Base-by-base conservation (phyloP, 805 yeast genomes). In the Lipomyces sp. region DNA sequence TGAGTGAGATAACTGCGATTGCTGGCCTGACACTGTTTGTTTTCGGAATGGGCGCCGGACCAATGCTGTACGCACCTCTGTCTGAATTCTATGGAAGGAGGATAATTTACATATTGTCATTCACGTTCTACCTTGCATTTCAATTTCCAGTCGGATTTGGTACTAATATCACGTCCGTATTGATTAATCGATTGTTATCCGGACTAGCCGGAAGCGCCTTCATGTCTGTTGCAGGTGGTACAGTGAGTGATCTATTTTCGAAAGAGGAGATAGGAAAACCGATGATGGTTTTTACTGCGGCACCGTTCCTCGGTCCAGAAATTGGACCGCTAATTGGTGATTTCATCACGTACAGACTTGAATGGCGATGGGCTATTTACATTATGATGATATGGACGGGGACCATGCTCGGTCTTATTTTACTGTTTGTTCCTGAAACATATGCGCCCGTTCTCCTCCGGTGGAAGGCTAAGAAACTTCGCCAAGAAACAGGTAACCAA, bases 191-290 rank as follows among this genome's bases (percentile, higher is more conserved):
- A 72, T 89, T 90, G 74, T 85, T 92, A 72, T 81, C 89, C 29
- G 96, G 96, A 0, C 81, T 88, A 35, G 83, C 88, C 59, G 91
- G 95, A 1, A 87, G 93, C 1, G 96, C 95, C 2, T 92, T 93
- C 1, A 81, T 92, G 78, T 88, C 96, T 8, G 86, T 90, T 70
- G 94, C 92, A 11, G 92, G 93, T 62, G 97, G 97, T 69, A 87
- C 95, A 4, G 85, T 92, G 68, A 80, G 87, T 63, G 97, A 92
- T 78, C 77, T 91, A 58, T 92, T 93, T 87, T 83, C 81, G 29
- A 85, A 87, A 42, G 83, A 84, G 15, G 57, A 64, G 24, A 62
- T 69, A 3, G 72, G 72, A n/a, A 56, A 53, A 39, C 71, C 75
- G 4, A 73, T 73, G 75, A 62, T 63, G 60, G 55, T 70, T 8